Evolutionary conservation across 148 eudicot genomes (phyloP).

Genomic region (Vaccinium macrocarpon): DNA sequence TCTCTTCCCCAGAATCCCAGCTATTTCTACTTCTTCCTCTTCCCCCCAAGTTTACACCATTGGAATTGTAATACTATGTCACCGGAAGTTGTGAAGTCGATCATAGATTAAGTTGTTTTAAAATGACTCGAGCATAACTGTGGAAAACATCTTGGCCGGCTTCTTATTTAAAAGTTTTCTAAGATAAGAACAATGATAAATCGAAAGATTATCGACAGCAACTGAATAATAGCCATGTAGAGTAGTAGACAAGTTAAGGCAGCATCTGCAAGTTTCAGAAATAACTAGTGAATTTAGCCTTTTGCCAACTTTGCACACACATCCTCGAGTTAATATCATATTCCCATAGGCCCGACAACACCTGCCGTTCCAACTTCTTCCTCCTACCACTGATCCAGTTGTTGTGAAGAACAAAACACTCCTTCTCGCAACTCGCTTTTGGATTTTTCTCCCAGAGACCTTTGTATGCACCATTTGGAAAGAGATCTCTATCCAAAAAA

Average conservation of each 20-base stretch:
- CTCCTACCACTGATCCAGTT: conserved; percentile 87
- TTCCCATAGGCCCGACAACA: conserved; percentile 74
- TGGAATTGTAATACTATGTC: conserved; percentile 1
- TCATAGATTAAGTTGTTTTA: background rate
- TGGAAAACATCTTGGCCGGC: conserved; percentile 23
- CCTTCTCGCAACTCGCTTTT: conserved; percentile 50
- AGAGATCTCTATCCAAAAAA: conserved; percentile 73
- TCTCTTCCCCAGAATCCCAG: background rate
- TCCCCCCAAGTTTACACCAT: background rate
- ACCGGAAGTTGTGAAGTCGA: background rate
- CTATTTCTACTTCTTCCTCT: background rate
- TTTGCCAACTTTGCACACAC: conserved; percentile 22
- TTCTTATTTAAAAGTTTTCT: background rate
- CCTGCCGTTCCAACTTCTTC: conserved; percentile 79
- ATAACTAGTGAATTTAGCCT: conserved; percentile 8
- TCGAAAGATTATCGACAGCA: conserved; percentile 20
- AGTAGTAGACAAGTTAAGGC: background rate
- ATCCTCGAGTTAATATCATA: conserved; percentile 75
- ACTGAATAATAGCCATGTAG: background rate
- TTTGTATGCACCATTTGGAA: conserved; percentile 87
- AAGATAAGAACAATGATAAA: conserved; percentile 12
- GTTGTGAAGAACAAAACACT: conserved; percentile 74
- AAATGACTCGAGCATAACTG: background rate
- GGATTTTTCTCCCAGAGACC: conserved; percentile 66
- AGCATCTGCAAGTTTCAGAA: conserved; percentile 24